Percentiles rank a stretch among this genome's conserved stretches.
Evolutionary conservation across 1,284 basidiomycete species (phyloP).

Genomic region (Anthracocystis setariae): DNA sequence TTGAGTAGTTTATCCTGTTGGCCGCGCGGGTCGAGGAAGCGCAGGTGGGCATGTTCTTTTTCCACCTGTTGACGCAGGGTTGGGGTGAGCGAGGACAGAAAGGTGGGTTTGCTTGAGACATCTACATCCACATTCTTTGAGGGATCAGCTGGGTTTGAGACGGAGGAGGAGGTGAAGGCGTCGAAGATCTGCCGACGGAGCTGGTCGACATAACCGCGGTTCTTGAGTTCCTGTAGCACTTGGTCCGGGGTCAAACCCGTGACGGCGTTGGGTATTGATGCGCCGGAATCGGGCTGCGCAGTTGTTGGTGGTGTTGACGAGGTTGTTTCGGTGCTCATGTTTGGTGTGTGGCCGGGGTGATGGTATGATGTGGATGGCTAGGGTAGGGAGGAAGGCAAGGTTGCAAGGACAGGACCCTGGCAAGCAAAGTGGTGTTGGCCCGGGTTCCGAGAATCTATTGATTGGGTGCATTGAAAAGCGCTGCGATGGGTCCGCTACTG

Average conservation of each 20-base stretch:
- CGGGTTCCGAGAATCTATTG: conserved; percentile 13
- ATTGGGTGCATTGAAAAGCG: background rate
- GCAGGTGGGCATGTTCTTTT: conserved; percentile 19
- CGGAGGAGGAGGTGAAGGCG: conserved; percentile 13
- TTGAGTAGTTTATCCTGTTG: conserved; percentile 26
- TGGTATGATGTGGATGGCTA: background rate
- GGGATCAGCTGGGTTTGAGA: conserved; percentile 2
- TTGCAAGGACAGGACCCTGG: conserved; percentile 18
- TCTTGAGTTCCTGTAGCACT: conserved; percentile 35
- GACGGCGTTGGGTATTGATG: background rate
- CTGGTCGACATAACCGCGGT: conserved; percentile 30
- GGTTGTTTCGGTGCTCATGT: too few species aligned
- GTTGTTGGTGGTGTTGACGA: background rate
- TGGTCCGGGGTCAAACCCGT: conserved; percentile 36
- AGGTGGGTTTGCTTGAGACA: conserved; percentile 9
- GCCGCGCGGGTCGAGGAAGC: conserved; percentile 16
- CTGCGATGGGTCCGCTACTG: too few species aligned
- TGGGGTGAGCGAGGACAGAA: conserved; percentile 14
- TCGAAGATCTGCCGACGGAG: conserved; percentile 34
- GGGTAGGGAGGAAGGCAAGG: background rate
- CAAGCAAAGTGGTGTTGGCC: background rate
- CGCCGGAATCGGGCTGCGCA: too few species aligned
- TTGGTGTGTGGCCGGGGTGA: too few species aligned
- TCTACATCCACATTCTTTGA: background rate
- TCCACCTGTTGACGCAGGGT: conserved; percentile 18